Percentiles rank a stretch among this genome's conserved stretches.
These are phyloP conservation scores for Penicillium sp. DNA, from an alignment of 2,329 filamentous ascomycete genomes.

Conservation along the genomic window DNA sequence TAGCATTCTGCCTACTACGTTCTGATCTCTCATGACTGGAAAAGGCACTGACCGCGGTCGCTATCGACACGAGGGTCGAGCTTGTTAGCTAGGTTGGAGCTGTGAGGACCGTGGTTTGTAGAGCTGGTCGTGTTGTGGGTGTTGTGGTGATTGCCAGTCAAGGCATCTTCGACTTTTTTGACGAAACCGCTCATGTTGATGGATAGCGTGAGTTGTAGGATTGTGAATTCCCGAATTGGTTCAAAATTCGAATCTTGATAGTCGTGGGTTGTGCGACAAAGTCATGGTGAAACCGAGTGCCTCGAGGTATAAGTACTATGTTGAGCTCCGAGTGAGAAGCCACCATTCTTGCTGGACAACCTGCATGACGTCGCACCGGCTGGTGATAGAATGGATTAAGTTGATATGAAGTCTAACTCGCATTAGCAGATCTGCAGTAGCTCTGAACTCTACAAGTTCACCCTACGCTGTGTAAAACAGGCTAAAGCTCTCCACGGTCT, in stretches of 20 bases:
- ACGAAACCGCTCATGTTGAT: not conserved
- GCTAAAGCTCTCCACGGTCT: not conserved
- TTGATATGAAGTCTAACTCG: not conserved
- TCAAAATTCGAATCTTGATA: too few species aligned
- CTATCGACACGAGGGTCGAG: slow-evolving; percentile 12
- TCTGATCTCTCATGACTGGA: not conserved
- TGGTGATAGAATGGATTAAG: not conserved
- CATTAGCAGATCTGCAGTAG: not conserved
- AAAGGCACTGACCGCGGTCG: not conserved
- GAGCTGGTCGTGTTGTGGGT: not conserved
- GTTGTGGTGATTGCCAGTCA: not conserved
- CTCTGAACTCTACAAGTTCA: too few species aligned
- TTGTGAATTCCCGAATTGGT: not conserved
- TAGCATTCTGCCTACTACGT: not conserved
- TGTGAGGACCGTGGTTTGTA: slow-evolving; percentile 16
- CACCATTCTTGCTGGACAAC: not conserved
- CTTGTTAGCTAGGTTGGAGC: slow-evolving; percentile 16
- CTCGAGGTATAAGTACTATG: not conserved
- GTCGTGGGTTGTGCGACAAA: too few species aligned
- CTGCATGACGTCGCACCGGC: not conserved
- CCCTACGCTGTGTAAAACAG: not conserved
- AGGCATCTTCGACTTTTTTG: not conserved
- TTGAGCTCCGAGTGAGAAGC: not conserved
- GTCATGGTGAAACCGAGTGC: too few species aligned
- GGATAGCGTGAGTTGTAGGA: not conserved